Evolutionary conservation across 2,329 filamentous ascomycete genomes (phyloP).

Genomic region (Penicillium sp.): DNA sequence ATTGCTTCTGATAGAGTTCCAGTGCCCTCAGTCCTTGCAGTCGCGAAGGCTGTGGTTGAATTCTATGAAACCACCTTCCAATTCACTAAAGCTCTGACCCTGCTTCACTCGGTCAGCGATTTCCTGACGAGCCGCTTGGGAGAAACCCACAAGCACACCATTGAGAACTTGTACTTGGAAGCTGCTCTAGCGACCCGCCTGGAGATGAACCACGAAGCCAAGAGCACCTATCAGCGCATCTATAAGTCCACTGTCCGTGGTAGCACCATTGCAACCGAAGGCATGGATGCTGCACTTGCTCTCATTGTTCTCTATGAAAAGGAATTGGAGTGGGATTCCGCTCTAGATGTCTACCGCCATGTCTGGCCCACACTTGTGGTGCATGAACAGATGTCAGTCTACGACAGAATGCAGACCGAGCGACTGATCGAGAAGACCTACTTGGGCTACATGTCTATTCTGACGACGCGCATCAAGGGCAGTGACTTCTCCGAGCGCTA

Average conservation of each 20-base stretch:
- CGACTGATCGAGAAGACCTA: constrained; percentile 53
- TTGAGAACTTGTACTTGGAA: constrained; percentile 54
- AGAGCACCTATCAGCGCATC: constrained; percentile 53
- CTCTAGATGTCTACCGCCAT: constrained; percentile 51
- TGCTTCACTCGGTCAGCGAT: constrained; percentile 37
- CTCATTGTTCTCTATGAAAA: constrained; percentile 53
- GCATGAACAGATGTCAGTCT: constrained; percentile 45
- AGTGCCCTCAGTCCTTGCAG: constrained; percentile 35
- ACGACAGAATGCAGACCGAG: constrained; percentile 42
- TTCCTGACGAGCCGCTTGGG: constrained; percentile 37
- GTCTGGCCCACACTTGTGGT: constrained; percentile 54
- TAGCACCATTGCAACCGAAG: constrained; percentile 41
- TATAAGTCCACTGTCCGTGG: constrained; percentile 40
- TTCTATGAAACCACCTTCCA: constrained; percentile 44
- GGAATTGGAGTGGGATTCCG: constrained; percentile 50
- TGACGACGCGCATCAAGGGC: constrained; percentile 48
- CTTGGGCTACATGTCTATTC: constrained; percentile 52
- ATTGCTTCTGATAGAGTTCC: constrained; percentile 36
- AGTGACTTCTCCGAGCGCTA: constrained; percentile 51
- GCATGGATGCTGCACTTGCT: constrained; percentile 51
- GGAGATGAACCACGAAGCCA: constrained; percentile 36
- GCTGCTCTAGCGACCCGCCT: constrained; percentile 53
- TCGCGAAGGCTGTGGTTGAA: constrained; percentile 41
- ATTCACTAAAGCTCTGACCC: constrained; percentile 35
- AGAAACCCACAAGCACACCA: constrained; percentile 48